Evolutionary conservation across 352 stramenopile genomes (phyloP), one percentile per base, ranked within the genome.

Genomic region (Globisporangium recalcitrans): DNA sequence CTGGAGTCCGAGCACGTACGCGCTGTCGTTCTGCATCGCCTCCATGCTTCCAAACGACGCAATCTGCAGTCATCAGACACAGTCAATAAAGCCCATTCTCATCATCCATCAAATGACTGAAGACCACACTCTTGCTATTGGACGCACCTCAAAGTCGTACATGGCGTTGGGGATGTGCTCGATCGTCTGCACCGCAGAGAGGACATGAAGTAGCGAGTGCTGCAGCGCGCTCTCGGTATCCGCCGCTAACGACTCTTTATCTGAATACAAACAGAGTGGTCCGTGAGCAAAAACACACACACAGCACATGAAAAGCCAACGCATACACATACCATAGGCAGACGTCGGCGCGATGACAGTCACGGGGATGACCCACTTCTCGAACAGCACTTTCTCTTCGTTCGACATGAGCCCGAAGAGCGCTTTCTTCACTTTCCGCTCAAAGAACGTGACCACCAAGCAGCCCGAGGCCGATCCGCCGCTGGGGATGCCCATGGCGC

Each of bases 361-460:
- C 19, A 93, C 66, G 0, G 85, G 85, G 49, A 93, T 46, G 34
- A 90, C 66, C 85, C 85, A 93, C 61, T 94, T 91, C 62, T 94
- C 85, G 61, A 89, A 94, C n/a, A 87, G 69, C 40, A 86, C 74
- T 65, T 91, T 91, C 67, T 91, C 85, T 69, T 94, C 85, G 42
- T 90, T 94, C 9, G 82, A 89, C 75, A 92, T 90, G 48, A 94
- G 71, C 9, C 81, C 83, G 29, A 94, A 94, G 21, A 94, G 68
- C 31, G 85, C 81, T 52, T 90, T 92, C 68, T 91, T 91, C 52
- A 92, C 77, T 60, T 89, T 90, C 1, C 80, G 71, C 62, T 92
- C 81, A 27, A 90, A 94, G 60, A 94, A 94, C 4, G 75, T 75
- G 29, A 94, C 78, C 21, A 79, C 78, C 31, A 93, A 56, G 52